phyloP scores from a whole-genome alignment of 2,329 filamentous ascomycete genomes.

The Aspergillus alliaceus region DNA sequence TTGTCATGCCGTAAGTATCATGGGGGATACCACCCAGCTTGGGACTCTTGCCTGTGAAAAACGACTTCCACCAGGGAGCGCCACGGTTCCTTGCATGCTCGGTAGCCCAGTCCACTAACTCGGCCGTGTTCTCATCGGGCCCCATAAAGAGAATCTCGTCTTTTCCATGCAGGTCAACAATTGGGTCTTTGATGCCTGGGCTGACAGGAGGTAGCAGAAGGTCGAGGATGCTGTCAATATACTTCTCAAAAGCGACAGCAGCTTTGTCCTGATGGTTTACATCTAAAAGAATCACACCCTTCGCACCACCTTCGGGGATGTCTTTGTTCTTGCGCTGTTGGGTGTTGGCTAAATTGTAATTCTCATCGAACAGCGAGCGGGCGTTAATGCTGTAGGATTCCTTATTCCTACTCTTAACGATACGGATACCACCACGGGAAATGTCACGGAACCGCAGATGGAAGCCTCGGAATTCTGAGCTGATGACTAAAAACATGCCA shows the following conservation, averaged over 20 bases:
- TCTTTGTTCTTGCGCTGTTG: slow-evolving; percentile 99
- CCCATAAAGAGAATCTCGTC: slow-evolving; percentile 98
- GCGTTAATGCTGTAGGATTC: slow-evolving; percentile 97
- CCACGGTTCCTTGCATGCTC: slow-evolving; percentile 84
- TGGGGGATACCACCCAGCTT: slow-evolving; percentile 96
- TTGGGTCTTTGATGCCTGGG: slow-evolving; percentile 97
- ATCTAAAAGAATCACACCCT: slow-evolving; percentile 94
- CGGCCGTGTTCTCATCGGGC: slow-evolving; percentile 97
- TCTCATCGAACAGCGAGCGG: slow-evolving; percentile 94
- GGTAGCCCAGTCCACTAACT: slow-evolving; percentile 98
- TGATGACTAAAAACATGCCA: slow-evolving; percentile 98
- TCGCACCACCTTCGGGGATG: slow-evolving; percentile 95
- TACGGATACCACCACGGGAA: slow-evolving; percentile 92
- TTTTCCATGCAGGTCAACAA: slow-evolving; percentile 92
- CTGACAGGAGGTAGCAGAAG: slow-evolving; percentile 85
- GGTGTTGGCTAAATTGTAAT: slow-evolving; percentile 96
- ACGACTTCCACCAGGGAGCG: slow-evolving; percentile 99
- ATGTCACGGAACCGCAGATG: slow-evolving; percentile 97
- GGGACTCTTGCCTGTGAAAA: slow-evolving; percentile 98
- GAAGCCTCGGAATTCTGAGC: slow-evolving; percentile 94
- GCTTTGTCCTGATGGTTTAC: slow-evolving; percentile 92
- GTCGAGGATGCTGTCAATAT: slow-evolving; percentile 98
- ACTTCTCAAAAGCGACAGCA: slow-evolving; percentile 94
- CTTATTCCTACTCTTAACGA: slow-evolving; percentile 95
- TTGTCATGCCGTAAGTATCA: slow-evolving; percentile 96